Percentiles rank a stretch among this genome's conserved stretches.
Evolutionary conservation across 2,329 filamentous ascomycete species (phyloP).

Genomic region (Blastomyces emzantsi): DNA sequence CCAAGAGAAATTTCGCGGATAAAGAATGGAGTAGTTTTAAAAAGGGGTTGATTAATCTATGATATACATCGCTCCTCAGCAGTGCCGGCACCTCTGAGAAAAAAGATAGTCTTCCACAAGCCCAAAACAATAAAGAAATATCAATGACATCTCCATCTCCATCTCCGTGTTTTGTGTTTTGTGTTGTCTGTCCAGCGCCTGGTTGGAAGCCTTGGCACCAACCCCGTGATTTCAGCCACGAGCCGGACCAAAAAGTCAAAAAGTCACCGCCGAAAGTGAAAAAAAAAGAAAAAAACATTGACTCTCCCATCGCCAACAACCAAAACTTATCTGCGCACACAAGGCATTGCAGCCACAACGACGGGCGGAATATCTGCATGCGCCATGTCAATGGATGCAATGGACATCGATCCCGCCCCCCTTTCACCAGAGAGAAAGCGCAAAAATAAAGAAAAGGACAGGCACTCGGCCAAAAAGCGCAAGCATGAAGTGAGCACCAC

Average conservation of each 20-base stretch:
- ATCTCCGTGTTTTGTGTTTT: neutral
- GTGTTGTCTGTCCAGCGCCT: neutral
- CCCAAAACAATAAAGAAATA: neutral
- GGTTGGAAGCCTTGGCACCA: neutral
- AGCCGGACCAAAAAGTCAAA: neutral
- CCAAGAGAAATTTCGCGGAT: neutral
- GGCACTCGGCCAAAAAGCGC: conserved; percentile 38
- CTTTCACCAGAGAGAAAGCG: conserved; percentile 26
- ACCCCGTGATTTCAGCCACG: neutral
- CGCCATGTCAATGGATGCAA: conserved; percentile 33
- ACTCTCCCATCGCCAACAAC: neutral
- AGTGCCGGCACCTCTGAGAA: neutral
- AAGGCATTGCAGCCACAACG: neutral
- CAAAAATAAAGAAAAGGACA: conserved; percentile 38
- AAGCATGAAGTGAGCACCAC: conserved; percentile 28
- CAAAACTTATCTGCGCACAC: neutral
- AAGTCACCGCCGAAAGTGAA: neutral
- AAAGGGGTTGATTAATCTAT: neutral
- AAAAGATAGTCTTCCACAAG: neutral
- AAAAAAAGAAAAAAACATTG: neutral
- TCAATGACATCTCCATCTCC: neutral
- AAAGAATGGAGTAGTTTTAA: neutral
- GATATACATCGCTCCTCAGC: neutral
- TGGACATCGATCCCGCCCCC: conserved; percentile 30
- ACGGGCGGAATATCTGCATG: neutral